Evolutionary conservation across 148 eudicot species (phyloP).

Genomic region (Euryodendron excelsum): DNA sequence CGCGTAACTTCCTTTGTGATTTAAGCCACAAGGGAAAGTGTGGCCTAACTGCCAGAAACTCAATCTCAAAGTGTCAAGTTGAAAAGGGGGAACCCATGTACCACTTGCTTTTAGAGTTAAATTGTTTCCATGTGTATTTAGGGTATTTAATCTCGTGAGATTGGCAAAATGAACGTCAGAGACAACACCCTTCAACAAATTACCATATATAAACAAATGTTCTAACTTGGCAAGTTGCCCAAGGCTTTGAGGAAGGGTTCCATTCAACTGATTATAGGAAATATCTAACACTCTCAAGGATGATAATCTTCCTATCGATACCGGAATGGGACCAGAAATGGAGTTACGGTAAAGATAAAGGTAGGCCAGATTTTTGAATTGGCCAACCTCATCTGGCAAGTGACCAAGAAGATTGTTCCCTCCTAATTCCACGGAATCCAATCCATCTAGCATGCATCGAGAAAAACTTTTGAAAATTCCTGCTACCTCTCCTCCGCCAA

Average conservation of each 20-base stretch:
- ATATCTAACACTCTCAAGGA: conserved; percentile 1
- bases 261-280: conserved; percentile 5
- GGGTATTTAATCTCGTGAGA: conserved; percentile 4
- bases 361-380: neutral
- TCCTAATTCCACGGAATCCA: neutral
- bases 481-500: conserved; percentile 14
- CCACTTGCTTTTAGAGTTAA: conserved; percentile 10
- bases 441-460: neutral
- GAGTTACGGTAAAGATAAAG: neutral
- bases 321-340: conserved; percentile 9
- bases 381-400: conserved; percentile 1
- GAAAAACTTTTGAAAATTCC: conserved; percentile 3
- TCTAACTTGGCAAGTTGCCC: conserved; percentile 22
- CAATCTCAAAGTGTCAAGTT: neutral
- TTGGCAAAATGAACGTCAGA: conserved; percentile 22
- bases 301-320: neutral
- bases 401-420: neutral
- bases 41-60: conserved; percentile 17
- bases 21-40: conserved; percentile 11
- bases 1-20: neutral
- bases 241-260: conserved; percentile 8
- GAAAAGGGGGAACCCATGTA: conserved; percentile 19
- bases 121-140: conserved; percentile 3
- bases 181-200: conserved; percentile 16
- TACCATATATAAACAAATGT: neutral